phyloP scores from a whole-genome alignment of 805 yeast species.

The Cyberlindnera japonica region DNA sequence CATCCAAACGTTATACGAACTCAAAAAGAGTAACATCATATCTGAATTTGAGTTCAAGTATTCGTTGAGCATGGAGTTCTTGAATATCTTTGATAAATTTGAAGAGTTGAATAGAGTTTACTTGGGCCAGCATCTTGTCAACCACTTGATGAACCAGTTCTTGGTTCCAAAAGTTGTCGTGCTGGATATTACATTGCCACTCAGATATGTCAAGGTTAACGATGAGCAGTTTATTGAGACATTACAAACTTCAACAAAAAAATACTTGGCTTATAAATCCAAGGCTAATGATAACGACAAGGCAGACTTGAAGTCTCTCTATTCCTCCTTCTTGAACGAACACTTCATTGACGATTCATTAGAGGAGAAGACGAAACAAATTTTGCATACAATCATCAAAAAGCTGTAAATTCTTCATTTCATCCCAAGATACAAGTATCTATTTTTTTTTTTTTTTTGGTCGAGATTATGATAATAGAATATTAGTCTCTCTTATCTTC shows the following conservation, averaged over 20 bases:
- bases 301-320: slow-evolving; percentile 31
- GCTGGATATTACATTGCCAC: slow-evolving; percentile 61
- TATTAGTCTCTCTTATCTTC: slow-evolving; percentile 16
- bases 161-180: slow-evolving; percentile 39
- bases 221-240: slow-evolving; percentile 48
- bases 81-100: slow-evolving; percentile 65
- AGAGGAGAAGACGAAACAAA: slow-evolving; percentile 21
- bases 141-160: slow-evolving; percentile 43
- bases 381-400: slow-evolving; percentile 25
- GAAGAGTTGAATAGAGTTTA: slow-evolving; percentile 64
- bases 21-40: slow-evolving; percentile 20
- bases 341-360: slow-evolving; percentile 33
- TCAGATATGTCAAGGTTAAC: slow-evolving; percentile 46
- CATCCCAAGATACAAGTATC: no score
- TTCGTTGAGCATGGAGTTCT: slow-evolving; percentile 42
- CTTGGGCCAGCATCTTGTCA: slow-evolving; percentile 61
- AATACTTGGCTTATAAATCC: slow-evolving; percentile 56
- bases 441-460: no score
- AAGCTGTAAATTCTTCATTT: slow-evolving; percentile 13
- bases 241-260: slow-evolving; percentile 68
- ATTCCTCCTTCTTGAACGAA: slow-evolving; percentile 15
- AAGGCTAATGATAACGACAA: slow-evolving; percentile 35
- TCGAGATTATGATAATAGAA: no score
- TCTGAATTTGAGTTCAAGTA: slow-evolving; percentile 31
- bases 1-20: slow-evolving; percentile 42